These are phyloP conservation scores for Suillus fuscotomentosus DNA, from an alignment of 768 basidiomycete species.

Conservation along the genomic window DNA sequence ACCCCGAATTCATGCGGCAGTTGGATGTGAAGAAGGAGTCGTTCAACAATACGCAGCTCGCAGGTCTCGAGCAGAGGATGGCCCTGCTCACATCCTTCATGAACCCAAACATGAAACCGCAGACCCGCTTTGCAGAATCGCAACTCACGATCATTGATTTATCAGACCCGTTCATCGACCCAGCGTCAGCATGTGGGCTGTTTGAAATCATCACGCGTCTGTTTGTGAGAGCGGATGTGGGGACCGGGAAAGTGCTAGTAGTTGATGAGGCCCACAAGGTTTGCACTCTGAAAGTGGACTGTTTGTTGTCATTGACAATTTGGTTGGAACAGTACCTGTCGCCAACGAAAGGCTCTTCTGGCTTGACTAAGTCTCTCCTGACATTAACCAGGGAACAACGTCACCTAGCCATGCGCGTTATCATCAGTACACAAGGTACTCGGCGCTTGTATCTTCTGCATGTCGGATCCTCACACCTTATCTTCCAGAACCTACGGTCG, in stretches of 20 bases:
- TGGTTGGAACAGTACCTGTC: slow-evolving; percentile 54
- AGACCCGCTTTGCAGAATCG: slow-evolving; percentile 49
- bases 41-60: slow-evolving; percentile 56
- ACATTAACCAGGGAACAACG: slow-evolving; percentile 67
- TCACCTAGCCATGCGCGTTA: slow-evolving; percentile 68
- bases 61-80: slow-evolving; percentile 62
- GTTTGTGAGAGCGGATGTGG: slow-evolving; percentile 59
- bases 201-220: slow-evolving; percentile 69
- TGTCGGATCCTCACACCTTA: background rate
- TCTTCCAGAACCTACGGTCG: slow-evolving; percentile 64
- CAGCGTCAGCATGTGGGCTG: slow-evolving; percentile 61
- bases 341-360: slow-evolving; percentile 39
- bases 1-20: slow-evolving; percentile 44
- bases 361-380: slow-evolving; percentile 57
- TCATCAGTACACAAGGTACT: slow-evolving; percentile 73
- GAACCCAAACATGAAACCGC: slow-evolving; percentile 36
- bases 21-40: slow-evolving; percentile 45
- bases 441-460: slow-evolving; percentile 1
- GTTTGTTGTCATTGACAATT: background rate
- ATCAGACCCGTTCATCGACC: slow-evolving; percentile 72
- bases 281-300: background rate
- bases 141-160: slow-evolving; percentile 68
- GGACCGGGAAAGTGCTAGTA: slow-evolving; percentile 65
- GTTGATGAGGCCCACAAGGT: slow-evolving; percentile 81
- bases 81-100: slow-evolving; percentile 60